Conservation (phyloP, 1,284 basidiomycete genomes). For the Limonomyces culmigenus region DNA sequence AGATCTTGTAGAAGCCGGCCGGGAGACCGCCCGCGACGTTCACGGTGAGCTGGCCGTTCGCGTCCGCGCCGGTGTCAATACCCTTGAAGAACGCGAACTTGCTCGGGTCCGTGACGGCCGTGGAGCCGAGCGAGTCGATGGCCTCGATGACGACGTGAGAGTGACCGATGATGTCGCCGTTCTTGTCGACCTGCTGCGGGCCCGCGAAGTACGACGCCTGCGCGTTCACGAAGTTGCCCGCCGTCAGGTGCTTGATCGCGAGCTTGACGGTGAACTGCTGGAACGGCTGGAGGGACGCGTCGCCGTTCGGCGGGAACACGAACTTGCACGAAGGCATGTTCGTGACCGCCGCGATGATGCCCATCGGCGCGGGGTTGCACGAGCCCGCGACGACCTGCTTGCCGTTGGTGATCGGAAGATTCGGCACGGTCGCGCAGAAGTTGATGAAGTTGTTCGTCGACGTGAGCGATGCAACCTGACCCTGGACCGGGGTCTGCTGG, state of each 20-base stretch:
- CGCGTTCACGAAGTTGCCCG: slow-evolving; percentile 41
- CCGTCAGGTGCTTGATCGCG: slow-evolving; percentile 23
- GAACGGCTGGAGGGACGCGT: slow-evolving; percentile 22
- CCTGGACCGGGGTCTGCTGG: slow-evolving; percentile 16
- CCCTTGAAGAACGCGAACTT: slow-evolving; percentile 49
- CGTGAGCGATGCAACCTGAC: slow-evolving; percentile 27
- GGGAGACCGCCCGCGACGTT: slow-evolving; percentile 42
- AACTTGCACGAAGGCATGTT: slow-evolving; percentile 43
- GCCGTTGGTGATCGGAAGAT: slow-evolving; percentile 25
- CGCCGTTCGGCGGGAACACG: slow-evolving; percentile 27
- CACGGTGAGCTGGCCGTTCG: slow-evolving; percentile 32
- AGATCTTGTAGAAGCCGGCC: slow-evolving; percentile 37
- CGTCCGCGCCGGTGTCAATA: slow-evolving; percentile 20
- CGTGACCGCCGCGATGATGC: slow-evolving; percentile 24
- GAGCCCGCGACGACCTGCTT: slow-evolving; percentile 30
- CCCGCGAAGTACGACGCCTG: slow-evolving; percentile 27
- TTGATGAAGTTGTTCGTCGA: slow-evolving; percentile 39
- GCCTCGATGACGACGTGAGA: slow-evolving; percentile 39
- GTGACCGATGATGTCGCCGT: slow-evolving; percentile 32
- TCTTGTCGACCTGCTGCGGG: slow-evolving; percentile 24
- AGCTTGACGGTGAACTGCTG: slow-evolving; percentile 30
- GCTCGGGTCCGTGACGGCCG: slow-evolving; percentile 27
- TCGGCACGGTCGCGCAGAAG: slow-evolving; percentile 21
- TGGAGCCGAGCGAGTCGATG: slow-evolving; percentile 25
- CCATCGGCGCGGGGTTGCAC: slow-evolving; percentile 43